These are phyloP conservation scores for Picea engelmannii DNA, from an alignment of 83 land plant species.

Conservation along the genomic window DNA sequence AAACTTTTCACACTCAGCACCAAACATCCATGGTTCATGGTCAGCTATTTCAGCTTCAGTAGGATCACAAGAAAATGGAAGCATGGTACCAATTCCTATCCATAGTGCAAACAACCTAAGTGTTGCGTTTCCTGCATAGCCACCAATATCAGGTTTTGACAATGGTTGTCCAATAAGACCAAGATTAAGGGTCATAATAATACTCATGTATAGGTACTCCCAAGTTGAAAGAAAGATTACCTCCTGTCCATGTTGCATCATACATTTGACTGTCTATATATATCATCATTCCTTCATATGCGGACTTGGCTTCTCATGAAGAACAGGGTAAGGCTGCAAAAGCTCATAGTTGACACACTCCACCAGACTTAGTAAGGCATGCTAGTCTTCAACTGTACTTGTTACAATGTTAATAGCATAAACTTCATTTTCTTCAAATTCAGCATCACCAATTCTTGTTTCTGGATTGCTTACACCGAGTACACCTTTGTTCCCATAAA, in stretches of 20 bases:
- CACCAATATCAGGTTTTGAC: conserved; percentile 97
- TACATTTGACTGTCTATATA: conserved; percentile 89
- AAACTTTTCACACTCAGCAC: conserved; percentile 52
- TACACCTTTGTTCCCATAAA: conserved; percentile 87
- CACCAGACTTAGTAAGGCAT: conserved; percentile 85
- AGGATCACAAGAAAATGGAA: conserved; percentile 95
- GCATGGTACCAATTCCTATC: conserved; percentile 96
- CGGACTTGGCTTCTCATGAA: conserved; percentile 93
- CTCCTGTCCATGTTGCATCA: conserved; percentile 99
- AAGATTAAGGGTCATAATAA: conserved; percentile 86
- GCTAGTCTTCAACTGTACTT: conserved; percentile 95
- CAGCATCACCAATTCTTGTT: conserved; percentile 92
- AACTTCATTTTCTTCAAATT: conserved; percentile 99
- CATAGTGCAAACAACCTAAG: conserved; percentile 93
- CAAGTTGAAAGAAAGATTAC: conserved; percentile 83
- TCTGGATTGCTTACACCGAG: conserved; percentile 88
- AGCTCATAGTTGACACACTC: conserved; percentile 99
- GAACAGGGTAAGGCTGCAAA: conserved; percentile 95
- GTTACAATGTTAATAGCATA: conserved; percentile 94
- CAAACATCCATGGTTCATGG: conserved; percentile 99
- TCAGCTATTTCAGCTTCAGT: conserved; percentile 74
- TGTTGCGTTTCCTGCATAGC: conserved; percentile 96
- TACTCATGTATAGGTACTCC: conserved; percentile 94
- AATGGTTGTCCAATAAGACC: conserved; percentile 98
- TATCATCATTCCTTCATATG: no score